Evolutionary conservation across 2,329 filamentous ascomycete species (phyloP), one percentile per base, ranked within the genome.

Genomic region (Pseudogymnoascus sp.): DNA sequence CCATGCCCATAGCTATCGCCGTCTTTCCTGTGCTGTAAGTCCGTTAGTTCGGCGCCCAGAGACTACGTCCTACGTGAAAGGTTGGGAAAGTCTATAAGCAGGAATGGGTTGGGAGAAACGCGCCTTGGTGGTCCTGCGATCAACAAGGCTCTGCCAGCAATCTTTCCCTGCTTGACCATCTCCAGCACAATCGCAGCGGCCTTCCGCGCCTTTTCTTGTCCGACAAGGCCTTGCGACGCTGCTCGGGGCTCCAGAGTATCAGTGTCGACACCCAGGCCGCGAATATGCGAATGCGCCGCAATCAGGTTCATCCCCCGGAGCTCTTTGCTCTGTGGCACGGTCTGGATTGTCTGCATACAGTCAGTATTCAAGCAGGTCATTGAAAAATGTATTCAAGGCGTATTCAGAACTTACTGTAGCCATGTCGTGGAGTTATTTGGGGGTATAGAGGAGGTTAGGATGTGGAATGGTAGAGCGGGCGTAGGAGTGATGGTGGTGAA

Each of bases 91-190:
- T 14, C 41, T 2, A 24, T 14, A 7, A 31, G 24, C 19, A 40
- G 64, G 22, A 28, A 31, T 59, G n/a, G 8, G 22, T 14, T 28
- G 26, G 28, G 46, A 46, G n/a, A 22, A 19, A 64, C 75, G 65
- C 78, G 87, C 86, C 86, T 93, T 3, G 95, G 95, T 65, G 95
- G 95, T 0, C 95, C 95, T 59, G 95, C 93, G 72, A 99, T 96
- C 70, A 99, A 81, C 33, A 97, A 90, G 35, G 95, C 95, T 72
- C 93, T 87, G 61, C 95, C 95, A 64, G 95, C 95, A 78, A 99
- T 98, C 82, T 97, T 98, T 73, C 93, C 93, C 74, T 97, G 92
- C 79, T 96, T 97, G 71, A 96, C 96, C 95, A 99, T 99, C 80
- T 96, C 92, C 66, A 99, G 80, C 71, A 99, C 96, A 59, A 99